phyloP scores from a whole-genome alignment of 2,329 filamentous ascomycete species.

The Keithomyces neogunnii region DNA sequence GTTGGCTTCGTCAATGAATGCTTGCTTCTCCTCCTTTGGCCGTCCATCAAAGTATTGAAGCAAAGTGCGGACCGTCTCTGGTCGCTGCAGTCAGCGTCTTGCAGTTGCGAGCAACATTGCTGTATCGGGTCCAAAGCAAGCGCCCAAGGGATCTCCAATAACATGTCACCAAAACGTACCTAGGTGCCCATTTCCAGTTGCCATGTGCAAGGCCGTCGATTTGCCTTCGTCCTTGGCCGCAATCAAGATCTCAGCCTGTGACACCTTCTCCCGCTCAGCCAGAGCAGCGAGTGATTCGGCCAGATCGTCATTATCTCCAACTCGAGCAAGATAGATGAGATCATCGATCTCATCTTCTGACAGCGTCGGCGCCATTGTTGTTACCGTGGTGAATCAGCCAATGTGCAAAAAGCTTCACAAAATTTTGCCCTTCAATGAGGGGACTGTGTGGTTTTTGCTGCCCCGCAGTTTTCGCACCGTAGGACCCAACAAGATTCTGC shows the following conservation, averaged over 20 bases:
- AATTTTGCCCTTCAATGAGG: conserved; percentile 20
- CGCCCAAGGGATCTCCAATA: too few species aligned
- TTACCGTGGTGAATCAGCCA: conserved; percentile 4
- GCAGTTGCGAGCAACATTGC: not conserved
- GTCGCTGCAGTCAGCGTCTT: conserved; percentile 1
- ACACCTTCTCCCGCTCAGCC: conserved; percentile 50
- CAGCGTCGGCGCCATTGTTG: conserved; percentile 42
- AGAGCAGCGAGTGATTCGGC: conserved; percentile 49
- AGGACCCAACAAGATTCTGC: not conserved
- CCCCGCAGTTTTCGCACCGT: conserved; percentile 30
- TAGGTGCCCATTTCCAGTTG: conserved; percentile 78
- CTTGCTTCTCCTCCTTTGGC: conserved; percentile 32
- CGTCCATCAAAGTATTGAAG: conserved; percentile 33
- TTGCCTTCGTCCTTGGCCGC: conserved; percentile 66
- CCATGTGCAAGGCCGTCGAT: conserved; percentile 84
- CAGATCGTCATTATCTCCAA: conserved; percentile 67
- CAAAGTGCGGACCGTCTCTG: conserved; percentile 37
- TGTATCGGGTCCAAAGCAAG: not conserved
- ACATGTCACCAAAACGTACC: conserved; percentile 42
- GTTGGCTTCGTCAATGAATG: conserved; percentile 63
- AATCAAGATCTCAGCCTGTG: conserved; percentile 55
- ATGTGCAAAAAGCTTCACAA: conserved; percentile 20
- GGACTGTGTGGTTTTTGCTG: conserved; percentile 25
- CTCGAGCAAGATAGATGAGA: conserved; percentile 77
- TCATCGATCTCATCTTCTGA: conserved; percentile 82